Conservation (phyloP, 2,329 filamentous ascomycete species). For the Cryphonectria parasitica region DNA sequence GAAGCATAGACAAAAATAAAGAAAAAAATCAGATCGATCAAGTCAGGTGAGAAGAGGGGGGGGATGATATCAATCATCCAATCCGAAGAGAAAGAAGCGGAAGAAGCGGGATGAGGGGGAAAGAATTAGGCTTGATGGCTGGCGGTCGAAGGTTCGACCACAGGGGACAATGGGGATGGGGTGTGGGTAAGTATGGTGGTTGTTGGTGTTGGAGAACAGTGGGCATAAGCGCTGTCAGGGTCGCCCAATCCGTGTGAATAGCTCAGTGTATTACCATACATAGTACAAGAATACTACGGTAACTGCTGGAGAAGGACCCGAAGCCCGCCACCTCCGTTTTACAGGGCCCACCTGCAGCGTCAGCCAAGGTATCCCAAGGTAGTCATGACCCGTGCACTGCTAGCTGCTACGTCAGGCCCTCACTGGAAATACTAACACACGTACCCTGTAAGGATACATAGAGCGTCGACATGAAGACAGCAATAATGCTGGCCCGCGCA, state of each 20-base stretch:
- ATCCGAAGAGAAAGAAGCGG: neutral
- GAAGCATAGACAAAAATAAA: neutral
- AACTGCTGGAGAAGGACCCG: neutral
- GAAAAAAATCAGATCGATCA: slow-evolving; percentile 2
- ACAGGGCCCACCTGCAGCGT: slow-evolving; percentile 1
- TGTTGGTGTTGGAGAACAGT: neutral
- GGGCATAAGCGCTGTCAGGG: neutral
- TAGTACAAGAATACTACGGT: neutral
- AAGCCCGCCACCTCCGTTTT: neutral
- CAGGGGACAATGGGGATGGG: neutral
- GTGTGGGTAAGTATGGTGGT: neutral
- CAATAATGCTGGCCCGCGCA: neutral
- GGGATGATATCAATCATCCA: neutral
- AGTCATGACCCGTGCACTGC: slow-evolving; percentile 1
- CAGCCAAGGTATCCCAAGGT: neutral
- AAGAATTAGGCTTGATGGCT: neutral
- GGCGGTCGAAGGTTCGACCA: neutral
- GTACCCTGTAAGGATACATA: neutral
- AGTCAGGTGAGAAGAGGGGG: neutral
- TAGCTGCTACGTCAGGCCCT: neutral
- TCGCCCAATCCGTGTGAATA: neutral
- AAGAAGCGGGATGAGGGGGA: neutral
- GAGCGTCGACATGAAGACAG: neutral
- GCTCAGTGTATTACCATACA: neutral
- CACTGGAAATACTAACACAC: neutral